Percentiles rank a stretch among this genome's conserved stretches.
These are phyloP conservation scores for Mycena haematopus DNA, from an alignment of 768 basidiomycete species.

Conservation along the genomic window DNA sequence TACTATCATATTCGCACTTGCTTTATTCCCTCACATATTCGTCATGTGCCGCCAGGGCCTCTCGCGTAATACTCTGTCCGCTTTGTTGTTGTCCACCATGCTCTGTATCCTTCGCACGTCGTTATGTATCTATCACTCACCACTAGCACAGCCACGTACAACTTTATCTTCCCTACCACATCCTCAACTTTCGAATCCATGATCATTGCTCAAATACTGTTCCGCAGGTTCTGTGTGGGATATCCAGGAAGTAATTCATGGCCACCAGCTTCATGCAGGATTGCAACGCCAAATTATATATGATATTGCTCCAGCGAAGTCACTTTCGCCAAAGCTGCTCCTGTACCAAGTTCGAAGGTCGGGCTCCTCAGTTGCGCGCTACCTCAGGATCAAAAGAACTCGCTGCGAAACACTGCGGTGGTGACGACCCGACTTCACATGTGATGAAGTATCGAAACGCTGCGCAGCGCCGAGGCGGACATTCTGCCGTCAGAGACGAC, in stretches of 20 bases:
- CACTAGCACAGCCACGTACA: neutral
- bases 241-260: too few species aligned
- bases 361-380: too few species aligned
- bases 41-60: neutral
- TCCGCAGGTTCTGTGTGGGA: too few species aligned
- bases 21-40: neutral
- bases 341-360: constrained; percentile 65
- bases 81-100: constrained; percentile 3
- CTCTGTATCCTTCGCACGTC: neutral
- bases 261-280: constrained; percentile 69
- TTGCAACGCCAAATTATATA: constrained; percentile 65
- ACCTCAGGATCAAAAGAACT: too few species aligned
- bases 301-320: constrained; percentile 59
- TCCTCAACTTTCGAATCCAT: too few species aligned
- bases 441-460: too few species aligned
- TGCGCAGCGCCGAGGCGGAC: constrained; percentile 55
- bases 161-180: neutral
- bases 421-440: too few species aligned
- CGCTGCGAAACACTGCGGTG: too few species aligned
- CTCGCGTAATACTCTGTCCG: neutral
- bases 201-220: too few species aligned
- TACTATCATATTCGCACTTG: neutral
- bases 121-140: neutral
- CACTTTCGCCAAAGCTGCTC: constrained; percentile 56
- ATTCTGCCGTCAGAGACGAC: too few species aligned